A percentile compares a stretch with the other conserved stretches of the same genome.
Evolutionary conservation across 768 basidiomycete species (phyloP).

Genomic region (Lepiota venenata): DNA sequence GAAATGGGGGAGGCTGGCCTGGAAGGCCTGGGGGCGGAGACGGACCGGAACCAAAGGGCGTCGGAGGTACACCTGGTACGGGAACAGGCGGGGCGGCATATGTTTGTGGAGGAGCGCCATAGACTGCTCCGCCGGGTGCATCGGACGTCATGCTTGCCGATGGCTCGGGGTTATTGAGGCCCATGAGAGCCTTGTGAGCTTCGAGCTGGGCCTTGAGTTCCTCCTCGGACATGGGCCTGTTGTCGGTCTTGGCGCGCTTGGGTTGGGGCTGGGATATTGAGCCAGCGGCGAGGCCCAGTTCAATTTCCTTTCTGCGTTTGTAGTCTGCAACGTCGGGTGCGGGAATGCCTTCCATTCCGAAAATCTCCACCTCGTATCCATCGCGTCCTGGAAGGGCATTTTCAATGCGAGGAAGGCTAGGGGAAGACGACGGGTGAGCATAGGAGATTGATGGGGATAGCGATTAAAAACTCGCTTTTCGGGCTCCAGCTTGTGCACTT

Average conservation of each 20-base stretch:
- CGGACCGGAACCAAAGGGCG: slow-evolving; percentile 35
- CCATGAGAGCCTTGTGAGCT: slow-evolving; percentile 93
- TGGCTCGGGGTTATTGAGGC: slow-evolving; percentile 26
- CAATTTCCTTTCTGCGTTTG: slow-evolving; percentile 93
- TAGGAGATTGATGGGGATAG: neutral
- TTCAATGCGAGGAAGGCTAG: slow-evolving; percentile 82
- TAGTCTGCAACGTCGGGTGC: slow-evolving; percentile 93
- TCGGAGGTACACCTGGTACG: slow-evolving; percentile 33
- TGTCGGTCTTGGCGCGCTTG: slow-evolving; percentile 80
- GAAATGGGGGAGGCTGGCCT: slow-evolving; percentile 48
- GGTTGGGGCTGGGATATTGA: slow-evolving; percentile 78
- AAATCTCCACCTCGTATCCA: slow-evolving; percentile 98
- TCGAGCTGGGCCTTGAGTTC: slow-evolving; percentile 83
- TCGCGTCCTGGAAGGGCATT: slow-evolving; percentile 96
- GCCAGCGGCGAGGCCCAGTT: slow-evolving; percentile 81
- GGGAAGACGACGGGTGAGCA: slow-evolving; percentile 2
- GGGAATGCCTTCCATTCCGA: slow-evolving; percentile 99
- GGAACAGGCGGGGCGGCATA: slow-evolving; percentile 50
- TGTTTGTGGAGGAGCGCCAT: slow-evolving; percentile 70
- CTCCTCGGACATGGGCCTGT: slow-evolving; percentile 73
- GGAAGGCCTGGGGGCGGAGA: slow-evolving; percentile 40
- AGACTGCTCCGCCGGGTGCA: slow-evolving; percentile 44
- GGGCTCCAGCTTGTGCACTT: slow-evolving; percentile 98
- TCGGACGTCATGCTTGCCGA: neutral
- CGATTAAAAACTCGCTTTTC: slow-evolving; percentile 59